These are phyloP conservation scores for Boletus sensibilis DNA, from an alignment of 768 basidiomycete genomes.

Conservation along the genomic window DNA sequence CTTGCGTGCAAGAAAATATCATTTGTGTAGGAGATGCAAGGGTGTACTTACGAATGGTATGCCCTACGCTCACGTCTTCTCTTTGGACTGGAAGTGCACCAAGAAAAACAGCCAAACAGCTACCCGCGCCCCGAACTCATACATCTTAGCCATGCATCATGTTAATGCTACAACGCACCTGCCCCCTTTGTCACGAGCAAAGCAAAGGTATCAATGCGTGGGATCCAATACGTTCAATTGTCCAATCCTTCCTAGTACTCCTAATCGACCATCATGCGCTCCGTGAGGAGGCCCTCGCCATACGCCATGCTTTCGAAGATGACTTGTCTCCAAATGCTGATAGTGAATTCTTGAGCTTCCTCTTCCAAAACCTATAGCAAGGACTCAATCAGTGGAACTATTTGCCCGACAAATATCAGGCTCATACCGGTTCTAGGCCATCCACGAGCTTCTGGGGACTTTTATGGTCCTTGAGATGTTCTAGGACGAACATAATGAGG, in stretches of 20 bases:
- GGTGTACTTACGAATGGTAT: slow-evolving; percentile 55
- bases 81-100: slow-evolving; percentile 14
- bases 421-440: slow-evolving; percentile 84
- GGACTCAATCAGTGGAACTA: background rate
- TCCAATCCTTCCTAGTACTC: slow-evolving; percentile 10
- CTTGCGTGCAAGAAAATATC: slow-evolving; percentile 29
- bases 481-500: slow-evolving; percentile 89
- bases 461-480: slow-evolving; percentile 91
- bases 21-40: slow-evolving; percentile 46
- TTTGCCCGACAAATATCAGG: background rate
- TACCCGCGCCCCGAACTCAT: slow-evolving; percentile 31
- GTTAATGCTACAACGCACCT: slow-evolving; percentile 64
- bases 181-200: slow-evolving; percentile 39
- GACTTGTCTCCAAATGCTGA: slow-evolving; percentile 85
- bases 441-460: slow-evolving; percentile 82
- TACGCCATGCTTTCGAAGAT: slow-evolving; percentile 96
- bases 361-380: slow-evolving; percentile 79
- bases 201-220: slow-evolving; percentile 27
- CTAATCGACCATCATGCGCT: slow-evolving; percentile 77
- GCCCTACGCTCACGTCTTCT: slow-evolving; percentile 24
- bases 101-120: slow-evolving; percentile 20
- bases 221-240: slow-evolving; percentile 15
- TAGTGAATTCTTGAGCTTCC: slow-evolving; percentile 78
- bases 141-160: slow-evolving; percentile 40
- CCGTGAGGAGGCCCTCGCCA: slow-evolving; percentile 84